These are phyloP conservation scores for Protea cynaroides DNA, from an alignment of 164 flowering plant species.

Conservation along the genomic window DNA sequence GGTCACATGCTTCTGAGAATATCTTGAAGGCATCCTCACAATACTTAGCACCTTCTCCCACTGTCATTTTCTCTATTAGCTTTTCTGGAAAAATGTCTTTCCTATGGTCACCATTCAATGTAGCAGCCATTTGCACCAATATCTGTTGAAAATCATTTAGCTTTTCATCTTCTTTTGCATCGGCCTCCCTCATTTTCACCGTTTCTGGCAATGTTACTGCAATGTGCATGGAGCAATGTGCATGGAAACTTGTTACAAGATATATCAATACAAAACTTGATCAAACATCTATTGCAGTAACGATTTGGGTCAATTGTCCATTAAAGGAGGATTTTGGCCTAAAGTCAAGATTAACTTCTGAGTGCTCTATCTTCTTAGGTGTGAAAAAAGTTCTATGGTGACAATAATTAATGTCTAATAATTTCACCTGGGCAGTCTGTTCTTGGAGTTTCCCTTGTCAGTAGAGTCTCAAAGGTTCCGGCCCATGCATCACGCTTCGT, in stretches of 20 bases:
- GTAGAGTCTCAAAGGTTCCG: conserved; percentile 60
- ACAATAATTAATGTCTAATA: too few relatives aligned
- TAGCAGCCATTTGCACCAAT: conserved; percentile 60
- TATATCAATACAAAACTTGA: too few relatives aligned
- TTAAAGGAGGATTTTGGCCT: neutral
- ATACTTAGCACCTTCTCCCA: conserved; percentile 37
- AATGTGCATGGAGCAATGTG: too few relatives aligned
- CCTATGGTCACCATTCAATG: conserved; percentile 18
- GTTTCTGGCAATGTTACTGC: conserved; percentile 57
- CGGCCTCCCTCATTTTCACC: conserved; percentile 29
- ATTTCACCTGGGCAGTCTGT: conserved; percentile 67
- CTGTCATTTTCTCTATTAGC: conserved; percentile 57
- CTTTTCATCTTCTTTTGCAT: conserved; percentile 35
- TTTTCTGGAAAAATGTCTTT: conserved; percentile 35
- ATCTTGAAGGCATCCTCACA: conserved; percentile 36
- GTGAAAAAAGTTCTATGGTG: too few relatives aligned
- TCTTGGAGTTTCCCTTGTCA: conserved; percentile 58
- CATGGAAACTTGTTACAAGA: too few relatives aligned
- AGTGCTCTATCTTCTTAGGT: too few relatives aligned
- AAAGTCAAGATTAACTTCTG: too few relatives aligned
- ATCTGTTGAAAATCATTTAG: conserved; percentile 68
- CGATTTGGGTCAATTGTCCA: neutral
- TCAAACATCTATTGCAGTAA: neutral
- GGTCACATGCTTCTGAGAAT: conserved; percentile 37
- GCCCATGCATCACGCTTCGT: conserved; percentile 94